Evolutionary conservation across 352 stramenopile genomes (phyloP).

Genomic region (Pythium chondricola): DNA sequence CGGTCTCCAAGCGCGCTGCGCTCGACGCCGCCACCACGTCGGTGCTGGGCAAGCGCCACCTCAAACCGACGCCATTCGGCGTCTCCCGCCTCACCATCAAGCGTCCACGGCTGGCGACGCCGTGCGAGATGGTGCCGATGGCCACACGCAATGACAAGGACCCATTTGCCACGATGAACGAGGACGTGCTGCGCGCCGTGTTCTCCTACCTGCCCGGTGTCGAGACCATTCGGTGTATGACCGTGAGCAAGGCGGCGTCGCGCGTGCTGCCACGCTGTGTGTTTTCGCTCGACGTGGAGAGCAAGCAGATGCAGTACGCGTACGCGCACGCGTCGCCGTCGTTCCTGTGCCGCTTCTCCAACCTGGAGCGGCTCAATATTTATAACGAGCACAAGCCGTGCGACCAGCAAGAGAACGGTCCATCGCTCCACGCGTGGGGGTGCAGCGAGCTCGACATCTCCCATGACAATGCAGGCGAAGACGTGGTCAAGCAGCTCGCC

Average conservation of each 20-base stretch:
- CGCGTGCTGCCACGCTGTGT: slow-evolving; percentile 57
- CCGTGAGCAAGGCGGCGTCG: slow-evolving; percentile 58
- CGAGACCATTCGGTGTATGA: slow-evolving; percentile 55
- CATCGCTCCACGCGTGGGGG: slow-evolving; percentile 66
- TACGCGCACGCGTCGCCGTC: slow-evolving; percentile 30
- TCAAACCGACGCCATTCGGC: slow-evolving; percentile 38
- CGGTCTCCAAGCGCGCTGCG: slow-evolving; percentile 41
- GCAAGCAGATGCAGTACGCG: slow-evolving; percentile 38
- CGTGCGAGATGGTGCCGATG: not conserved
- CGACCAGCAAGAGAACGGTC: slow-evolving; percentile 41
- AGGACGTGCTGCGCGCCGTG: slow-evolving; percentile 59
- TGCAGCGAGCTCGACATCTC: slow-evolving; percentile 76
- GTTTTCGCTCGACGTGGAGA: slow-evolving; percentile 42
- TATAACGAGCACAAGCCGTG: slow-evolving; percentile 53
- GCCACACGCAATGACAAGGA: not conserved
- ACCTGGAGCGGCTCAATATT: slow-evolving; percentile 51
- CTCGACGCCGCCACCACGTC: slow-evolving; percentile 19
- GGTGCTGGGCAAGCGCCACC: slow-evolving; percentile 50
- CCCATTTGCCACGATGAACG: slow-evolving; percentile 62
- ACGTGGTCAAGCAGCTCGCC: slow-evolving; percentile 58
- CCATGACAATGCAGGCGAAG: slow-evolving; percentile 64
- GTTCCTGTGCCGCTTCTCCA: slow-evolving; percentile 48
- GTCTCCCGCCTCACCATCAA: slow-evolving; percentile 61
- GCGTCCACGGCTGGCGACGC: slow-evolving; percentile 23
- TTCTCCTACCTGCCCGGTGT: slow-evolving; percentile 62